Evolutionary conservation across 2,329 filamentous ascomycete species (phyloP), one percentile per base, ranked within the genome.

Genomic region (Zymoseptoria passerinii): DNA sequence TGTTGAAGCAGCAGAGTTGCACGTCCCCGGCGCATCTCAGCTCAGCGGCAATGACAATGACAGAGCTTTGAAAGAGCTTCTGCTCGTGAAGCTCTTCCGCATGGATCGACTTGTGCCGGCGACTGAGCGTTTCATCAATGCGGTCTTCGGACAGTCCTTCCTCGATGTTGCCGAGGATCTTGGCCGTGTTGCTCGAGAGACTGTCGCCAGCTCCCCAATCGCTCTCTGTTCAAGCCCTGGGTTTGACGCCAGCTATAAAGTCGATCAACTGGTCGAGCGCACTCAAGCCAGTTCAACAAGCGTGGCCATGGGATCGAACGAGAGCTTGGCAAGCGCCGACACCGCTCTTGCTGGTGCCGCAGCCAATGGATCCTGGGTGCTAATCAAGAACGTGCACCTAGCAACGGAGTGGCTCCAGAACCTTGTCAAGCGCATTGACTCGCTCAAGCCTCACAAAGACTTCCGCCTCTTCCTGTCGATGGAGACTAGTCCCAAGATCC

Each of bases 181-280:
- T 52, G 86, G 87, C 70, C 84, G 89, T 59, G 92, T 94, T 18
- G 89, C 95, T 58, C 83, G 86, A 54, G 87, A 95, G 73, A 90
- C 96, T 55, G 87, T 86, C 5, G 86, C 92, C 28, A 89, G 85
- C 29, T 86, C 90, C 2, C 94, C 94, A 8, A 89, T 99, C 65
- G 88, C 94, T 3, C 82, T 99, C 40, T 92, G 92, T 68, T 99
- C 94, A 5, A 96, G 88, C 69, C 91, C 92, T 60, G 94, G 94
- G 44, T 99, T 99, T 72, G 94, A 99, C 74, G 95, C 95, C 56
- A 96, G 90, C 72, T 99, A 97, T 84, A 99, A 99, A 80, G 94
- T 99, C 60, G 94, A 99, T 73, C 90, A 87, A 61, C 81, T 99
- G 56, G 95, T 97, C 28, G 90, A 96, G 74, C 84, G 90, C 65